A percentile compares a stretch with the other conserved stretches of the same genome.
Evolutionary conservation across 495 filamentous ascomycete species (phyloP).

Genomic region (Penicillium dipodomyicola): DNA sequence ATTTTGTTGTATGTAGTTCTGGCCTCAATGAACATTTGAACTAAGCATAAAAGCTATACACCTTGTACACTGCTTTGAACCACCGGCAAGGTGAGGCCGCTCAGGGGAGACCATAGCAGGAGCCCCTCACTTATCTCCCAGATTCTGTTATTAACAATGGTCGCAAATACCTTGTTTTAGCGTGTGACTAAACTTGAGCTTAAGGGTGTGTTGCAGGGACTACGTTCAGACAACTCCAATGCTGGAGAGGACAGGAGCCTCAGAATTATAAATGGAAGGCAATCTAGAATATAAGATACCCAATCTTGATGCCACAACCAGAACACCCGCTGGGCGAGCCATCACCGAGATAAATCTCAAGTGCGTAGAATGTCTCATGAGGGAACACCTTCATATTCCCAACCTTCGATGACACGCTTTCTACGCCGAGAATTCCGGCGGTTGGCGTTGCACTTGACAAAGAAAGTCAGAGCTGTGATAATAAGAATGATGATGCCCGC

Average conservation of each 20-base stretch:
- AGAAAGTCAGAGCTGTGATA: slow-evolving; percentile 57
- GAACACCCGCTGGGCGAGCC: not conserved
- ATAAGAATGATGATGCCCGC: slow-evolving; percentile 59
- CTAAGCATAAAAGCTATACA: too few relatives aligned
- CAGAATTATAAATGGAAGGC: not conserved
- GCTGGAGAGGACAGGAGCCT: too few relatives aligned
- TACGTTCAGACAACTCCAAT: too few relatives aligned
- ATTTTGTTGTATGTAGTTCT: slow-evolving; percentile 9
- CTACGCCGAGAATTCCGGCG: slow-evolving; percentile 49
- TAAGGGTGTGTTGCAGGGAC: too few relatives aligned
- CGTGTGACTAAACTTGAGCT: too few relatives aligned
- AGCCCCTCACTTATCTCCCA: too few relatives aligned
- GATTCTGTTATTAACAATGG: too few relatives aligned
- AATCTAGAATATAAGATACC: not conserved
- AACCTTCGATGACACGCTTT: slow-evolving; percentile 53
- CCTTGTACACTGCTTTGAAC: too few relatives aligned
- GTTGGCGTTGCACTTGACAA: slow-evolving; percentile 64
- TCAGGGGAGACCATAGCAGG: too few relatives aligned
- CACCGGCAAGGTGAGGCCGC: too few relatives aligned
- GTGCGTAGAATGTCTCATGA: slow-evolving; percentile 24
- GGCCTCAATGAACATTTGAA: slow-evolving; percentile 5
- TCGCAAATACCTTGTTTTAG: too few relatives aligned
- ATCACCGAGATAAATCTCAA: not conserved
- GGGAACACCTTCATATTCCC: slow-evolving; percentile 68
- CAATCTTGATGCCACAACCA: not conserved